Evolutionary conservation across 2,329 filamentous ascomycete species (phyloP), one percentile per base, ranked within the genome.

Genomic region (Curvularia verruculosa): DNA sequence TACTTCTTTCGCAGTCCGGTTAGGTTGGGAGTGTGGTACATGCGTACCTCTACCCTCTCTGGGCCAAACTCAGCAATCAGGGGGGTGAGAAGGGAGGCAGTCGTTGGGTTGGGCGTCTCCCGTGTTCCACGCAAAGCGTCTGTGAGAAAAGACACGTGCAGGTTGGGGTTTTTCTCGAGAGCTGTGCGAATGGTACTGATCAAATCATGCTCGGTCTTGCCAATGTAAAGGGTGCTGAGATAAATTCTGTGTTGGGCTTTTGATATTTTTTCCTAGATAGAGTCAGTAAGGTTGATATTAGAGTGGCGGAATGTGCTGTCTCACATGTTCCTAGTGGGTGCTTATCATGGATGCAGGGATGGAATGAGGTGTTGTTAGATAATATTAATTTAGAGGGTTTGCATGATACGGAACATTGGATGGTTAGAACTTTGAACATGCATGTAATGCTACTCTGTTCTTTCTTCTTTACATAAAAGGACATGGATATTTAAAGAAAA

Each of bases 11-110:
- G 86, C 55, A 96, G 67, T 0, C 95, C 95, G 2, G 91, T 96
- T 62, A 99, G 79, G 70, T 99, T 99, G 0, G 95, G 95, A 0
- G 95, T 99, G 77, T 99, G 95, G 73, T 96, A 99, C 92, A 99
- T 96, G 67, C 93, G 89, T 61, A 99, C 87, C 71, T 97, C 92
- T 39, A 99, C 92, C 36, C 94, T 85, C 1, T 91, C 87, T 4
- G 87, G 75, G 0, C 94, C 93, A 77, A 97, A 96, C 67, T 96
- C 91, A 6, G 83, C 79, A 10, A 96, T 84, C n/a, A 99, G 80
- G 0, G 92, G 89, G 5, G 89, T 90, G 36, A 99, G 84, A 12
- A 99, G 82, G 10, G 93, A 97, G 2, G 93, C 95, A 76, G 89
- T 95, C 64, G 92, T 96, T 45, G 92, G 83, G 13, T 91, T 78